Evolutionary conservation across 345 rosid genomes (phyloP).

Genomic region (Moricandia moricandioides): DNA sequence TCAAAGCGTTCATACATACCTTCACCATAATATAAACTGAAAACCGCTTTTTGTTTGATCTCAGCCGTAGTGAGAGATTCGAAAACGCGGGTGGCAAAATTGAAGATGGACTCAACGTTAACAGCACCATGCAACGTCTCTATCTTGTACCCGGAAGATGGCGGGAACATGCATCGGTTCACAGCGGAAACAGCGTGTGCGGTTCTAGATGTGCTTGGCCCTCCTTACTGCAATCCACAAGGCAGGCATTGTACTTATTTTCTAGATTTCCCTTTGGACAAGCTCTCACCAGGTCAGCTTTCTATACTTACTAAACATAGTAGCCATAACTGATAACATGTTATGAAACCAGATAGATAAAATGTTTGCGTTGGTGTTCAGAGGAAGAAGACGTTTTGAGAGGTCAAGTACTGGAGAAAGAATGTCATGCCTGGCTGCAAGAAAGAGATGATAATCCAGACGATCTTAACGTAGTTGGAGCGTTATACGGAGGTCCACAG

Average conservation of each 20-base stretch:
- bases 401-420: conserved; percentile 57
- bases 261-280: conserved; percentile 51
- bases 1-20: neutral
- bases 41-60: conserved; percentile 6
- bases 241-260: conserved; percentile 89
- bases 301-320: neutral
- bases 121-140: conserved; percentile 74
- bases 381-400: conserved; percentile 44
- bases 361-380: conserved; percentile 5
- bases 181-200: conserved; percentile 85
- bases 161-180: conserved; percentile 96
- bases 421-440: conserved; percentile 67
- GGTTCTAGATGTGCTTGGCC: conserved; percentile 85
- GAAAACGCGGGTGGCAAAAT: conserved; percentile 62
- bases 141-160: conserved; percentile 84
- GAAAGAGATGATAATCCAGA: conserved; percentile 59
- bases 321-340: neutral
- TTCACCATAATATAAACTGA: neutral
- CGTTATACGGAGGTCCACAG: conserved; percentile 52
- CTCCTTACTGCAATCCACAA: conserved; percentile 72
- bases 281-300: conserved; percentile 34
- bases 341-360: neutral
- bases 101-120: conserved; percentile 65
- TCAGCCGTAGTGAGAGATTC: conserved; percentile 44
- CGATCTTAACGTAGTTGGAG: conserved; percentile 49